Evolutionary conservation across 2,329 filamentous ascomycete genomes (phyloP), one percentile per base, ranked within the genome.

Genomic region (Ophiobolus disseminans): DNA sequence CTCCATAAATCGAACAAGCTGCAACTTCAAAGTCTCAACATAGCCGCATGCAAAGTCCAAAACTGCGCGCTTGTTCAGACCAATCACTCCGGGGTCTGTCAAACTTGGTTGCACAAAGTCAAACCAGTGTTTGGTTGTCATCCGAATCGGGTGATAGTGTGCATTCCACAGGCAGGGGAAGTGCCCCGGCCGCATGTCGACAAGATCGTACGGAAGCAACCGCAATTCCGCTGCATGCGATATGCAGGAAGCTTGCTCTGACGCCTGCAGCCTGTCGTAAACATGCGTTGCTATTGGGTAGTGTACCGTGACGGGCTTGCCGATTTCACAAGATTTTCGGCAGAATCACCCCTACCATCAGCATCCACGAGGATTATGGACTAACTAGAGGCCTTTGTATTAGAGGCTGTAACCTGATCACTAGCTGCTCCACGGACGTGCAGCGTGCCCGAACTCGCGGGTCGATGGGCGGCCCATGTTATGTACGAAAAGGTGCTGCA

Each of bases 191-290:
- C 52, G 50, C 55, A 53, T 51, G 48, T 60, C 50, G 45, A 48
- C 53, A 56, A 48, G 63, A 63, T 68, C 65, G 40, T 36, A 63
- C 64, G 66, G 68, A 68, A 69, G 63, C 61, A 68, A 65, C 66
- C 65, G 60, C 65, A 49, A 19, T 38, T 55, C 45, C 48, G 53
- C 58, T 68, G 65, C 60, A 69, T 69, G 65, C 64, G 48, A 64
- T 40, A 50, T 40, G 53, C 23, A 55, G 44, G 47, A 34, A 36
- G 45, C 45, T 35, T 47, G 54, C 39, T 41, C 46, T 59, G 52
- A 53, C 57, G 54, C 58, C 55, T 38, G 39, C 45, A 32, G 35
- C 45, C 23, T 52, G 34, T 48, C 49, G 48, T 38, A 41, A 40
- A 43, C 45, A 45, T 47, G 46, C 28, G 19, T 35, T 37, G 45